Evolutionary conservation across 2,329 filamentous ascomycete species (phyloP).

Genomic region (Clonostachys rhizophaga): DNA sequence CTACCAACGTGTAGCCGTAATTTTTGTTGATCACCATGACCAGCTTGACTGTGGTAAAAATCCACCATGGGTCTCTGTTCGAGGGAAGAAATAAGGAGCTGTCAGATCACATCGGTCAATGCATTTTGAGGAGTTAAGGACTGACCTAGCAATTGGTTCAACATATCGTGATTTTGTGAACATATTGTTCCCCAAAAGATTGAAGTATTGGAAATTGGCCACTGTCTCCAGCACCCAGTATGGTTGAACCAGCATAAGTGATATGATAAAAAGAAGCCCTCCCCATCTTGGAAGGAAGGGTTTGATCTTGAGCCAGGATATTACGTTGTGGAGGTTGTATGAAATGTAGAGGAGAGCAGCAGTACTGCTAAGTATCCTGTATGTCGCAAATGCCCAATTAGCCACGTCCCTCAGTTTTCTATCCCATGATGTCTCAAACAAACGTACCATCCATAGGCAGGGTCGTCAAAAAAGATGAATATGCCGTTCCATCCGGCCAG

Average conservation of each 20-base stretch:
- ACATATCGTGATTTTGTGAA: constrained; percentile 5
- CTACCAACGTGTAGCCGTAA: constrained; percentile 5
- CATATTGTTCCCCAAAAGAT: constrained; percentile 1
- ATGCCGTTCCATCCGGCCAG: constrained; percentile 5
- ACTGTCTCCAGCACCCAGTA: constrained; percentile 7
- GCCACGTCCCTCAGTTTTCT: not conserved
- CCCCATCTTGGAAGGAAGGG: constrained; percentile 8
- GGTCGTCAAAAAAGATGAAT: constrained; percentile 7
- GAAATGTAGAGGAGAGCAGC: constrained; percentile 6
- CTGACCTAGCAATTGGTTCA: constrained; percentile 4
- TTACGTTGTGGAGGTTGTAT: constrained; percentile 7
- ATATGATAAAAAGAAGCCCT: constrained; percentile 5
- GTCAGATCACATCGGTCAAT: not conserved
- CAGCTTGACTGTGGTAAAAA: constrained; percentile 8
- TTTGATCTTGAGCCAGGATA: constrained; percentile 8
- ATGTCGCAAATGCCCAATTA: not conserved
- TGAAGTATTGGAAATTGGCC: constrained; percentile 9
- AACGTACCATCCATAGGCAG: constrained; percentile 4
- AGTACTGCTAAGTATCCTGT: constrained; percentile 5
- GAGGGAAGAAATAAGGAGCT: not conserved
- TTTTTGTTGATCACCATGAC: constrained; percentile 8
- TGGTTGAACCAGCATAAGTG: constrained; percentile 5
- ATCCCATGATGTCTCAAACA: no score
- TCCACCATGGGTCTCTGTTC: constrained; percentile 8
- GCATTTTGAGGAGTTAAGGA: not conserved